These are phyloP conservation scores for Didymella glomerata DNA, from an alignment of 2,329 filamentous ascomycete species.

Conservation along the genomic window DNA sequence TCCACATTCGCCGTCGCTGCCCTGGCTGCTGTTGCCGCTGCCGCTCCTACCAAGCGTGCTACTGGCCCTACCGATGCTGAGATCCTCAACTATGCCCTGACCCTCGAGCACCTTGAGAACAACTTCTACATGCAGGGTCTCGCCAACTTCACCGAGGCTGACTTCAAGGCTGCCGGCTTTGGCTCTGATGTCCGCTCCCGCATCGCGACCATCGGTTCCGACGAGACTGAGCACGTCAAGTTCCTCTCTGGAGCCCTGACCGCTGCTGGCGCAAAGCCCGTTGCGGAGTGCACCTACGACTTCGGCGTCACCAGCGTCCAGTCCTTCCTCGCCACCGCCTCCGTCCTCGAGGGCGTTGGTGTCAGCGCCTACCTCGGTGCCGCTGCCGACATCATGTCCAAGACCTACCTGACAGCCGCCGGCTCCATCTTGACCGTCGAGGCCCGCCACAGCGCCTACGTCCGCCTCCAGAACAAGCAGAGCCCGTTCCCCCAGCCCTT, in stretches of 20 bases:
- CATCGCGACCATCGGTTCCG: conserved; percentile 63
- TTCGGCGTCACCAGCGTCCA: conserved; percentile 61
- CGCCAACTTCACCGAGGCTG: conserved; percentile 59
- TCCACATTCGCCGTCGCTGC: conserved; percentile 16
- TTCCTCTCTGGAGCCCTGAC: conserved; percentile 61
- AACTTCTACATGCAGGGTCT: conserved; percentile 70
- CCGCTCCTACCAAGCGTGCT: conserved; percentile 40
- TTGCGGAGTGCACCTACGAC: conserved; percentile 64
- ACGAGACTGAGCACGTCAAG: conserved; percentile 67
- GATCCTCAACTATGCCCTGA: conserved; percentile 57
- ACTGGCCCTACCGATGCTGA: conserved; percentile 33
- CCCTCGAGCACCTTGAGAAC: conserved; percentile 62
- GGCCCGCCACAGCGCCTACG: conserved; percentile 69
- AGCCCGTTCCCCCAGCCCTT: conserved; percentile 67
- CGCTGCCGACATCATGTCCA: conserved; percentile 65
- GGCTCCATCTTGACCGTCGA: conserved; percentile 72
- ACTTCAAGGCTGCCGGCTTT: conserved; percentile 41
- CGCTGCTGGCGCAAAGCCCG: conserved; percentile 59
- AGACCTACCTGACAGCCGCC: conserved; percentile 67
- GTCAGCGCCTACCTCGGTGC: conserved; percentile 70
- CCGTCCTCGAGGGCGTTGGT: conserved; percentile 65
- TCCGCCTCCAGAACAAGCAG: conserved; percentile 61
- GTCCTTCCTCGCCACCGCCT: conserved; percentile 62
- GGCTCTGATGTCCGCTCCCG: conserved; percentile 64
- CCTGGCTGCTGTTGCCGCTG: conserved; percentile 18